phyloP scores from a whole-genome alignment of 176 grass and related monocot species.

The Bolboschoenus planiculmis region DNA sequence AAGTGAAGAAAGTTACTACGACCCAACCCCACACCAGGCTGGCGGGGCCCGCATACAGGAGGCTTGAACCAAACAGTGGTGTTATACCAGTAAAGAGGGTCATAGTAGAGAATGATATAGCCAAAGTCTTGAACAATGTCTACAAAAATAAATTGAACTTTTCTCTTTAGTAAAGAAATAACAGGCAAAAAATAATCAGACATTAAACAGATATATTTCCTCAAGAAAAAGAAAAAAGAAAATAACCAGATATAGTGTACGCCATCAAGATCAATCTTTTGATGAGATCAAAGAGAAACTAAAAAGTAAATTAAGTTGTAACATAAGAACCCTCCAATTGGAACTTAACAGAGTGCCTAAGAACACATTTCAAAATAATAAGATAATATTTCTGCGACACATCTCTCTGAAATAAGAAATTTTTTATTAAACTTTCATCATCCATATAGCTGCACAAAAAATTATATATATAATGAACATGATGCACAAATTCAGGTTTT shows the following conservation, averaged over 20 bases:
- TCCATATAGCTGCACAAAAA: neutral
- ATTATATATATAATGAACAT: neutral
- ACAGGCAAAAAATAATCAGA: neutral
- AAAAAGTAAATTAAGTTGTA: neutral
- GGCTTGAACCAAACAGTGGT: conserved; percentile 83
- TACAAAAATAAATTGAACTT: conserved; percentile 12
- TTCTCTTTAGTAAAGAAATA: neutral
- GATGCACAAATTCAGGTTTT: neutral
- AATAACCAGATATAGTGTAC: neutral
- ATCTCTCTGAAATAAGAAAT: neutral
- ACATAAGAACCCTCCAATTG: neutral
- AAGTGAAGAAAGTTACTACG: conserved; percentile 98
- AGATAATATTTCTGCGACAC: neutral
- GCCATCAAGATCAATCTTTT: neutral
- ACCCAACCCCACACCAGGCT: conserved; percentile 96
- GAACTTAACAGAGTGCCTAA: neutral
- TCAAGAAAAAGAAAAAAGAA: neutral
- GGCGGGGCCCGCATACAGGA: conserved; percentile 80
- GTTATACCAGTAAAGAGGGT: conserved; percentile 99
- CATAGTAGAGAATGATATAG: conserved; percentile 99
- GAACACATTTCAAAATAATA: neutral
- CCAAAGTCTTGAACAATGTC: conserved; percentile 99
- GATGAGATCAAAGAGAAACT: neutral
- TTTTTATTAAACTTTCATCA: neutral
- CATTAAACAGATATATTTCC: neutral